These are phyloP conservation scores for Paecilomyces variotii DNA, from an alignment of 2,329 filamentous ascomycete genomes.

Conservation along the genomic window DNA sequence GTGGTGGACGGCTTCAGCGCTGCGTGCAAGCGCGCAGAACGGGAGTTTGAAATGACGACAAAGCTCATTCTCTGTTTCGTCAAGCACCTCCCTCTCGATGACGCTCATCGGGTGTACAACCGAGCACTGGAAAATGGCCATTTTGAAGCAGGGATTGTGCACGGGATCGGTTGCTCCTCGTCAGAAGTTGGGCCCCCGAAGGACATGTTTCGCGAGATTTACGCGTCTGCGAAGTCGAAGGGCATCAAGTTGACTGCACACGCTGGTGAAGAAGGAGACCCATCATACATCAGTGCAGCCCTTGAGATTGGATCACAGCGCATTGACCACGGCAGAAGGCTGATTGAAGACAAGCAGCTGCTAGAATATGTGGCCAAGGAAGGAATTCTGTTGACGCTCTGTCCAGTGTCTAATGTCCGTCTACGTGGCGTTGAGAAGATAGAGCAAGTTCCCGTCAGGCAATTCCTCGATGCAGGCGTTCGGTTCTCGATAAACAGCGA, in stretches of 20 bases:
- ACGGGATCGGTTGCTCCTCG: slow-evolving; percentile 62
- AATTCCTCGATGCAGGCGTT: slow-evolving; percentile 56
- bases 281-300: slow-evolving; percentile 56
- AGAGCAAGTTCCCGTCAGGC: slow-evolving; percentile 52
- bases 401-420: slow-evolving; percentile 64
- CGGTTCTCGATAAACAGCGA: slow-evolving; percentile 67
- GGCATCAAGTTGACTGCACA: slow-evolving; percentile 62
- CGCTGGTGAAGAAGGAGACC: slow-evolving; percentile 66
- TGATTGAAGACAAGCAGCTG: slow-evolving; percentile 53
- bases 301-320: slow-evolving; percentile 57
- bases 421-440: slow-evolving; percentile 49
- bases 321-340: slow-evolving; percentile 67
- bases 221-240: slow-evolving; percentile 43
- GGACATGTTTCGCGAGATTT: slow-evolving; percentile 55
- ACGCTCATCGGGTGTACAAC: slow-evolving; percentile 40
- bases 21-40: slow-evolving; percentile 53
- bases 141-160: slow-evolving; percentile 45
- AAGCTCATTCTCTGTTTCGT: slow-evolving; percentile 66
- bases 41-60: slow-evolving; percentile 56
- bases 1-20: slow-evolving; percentile 56
- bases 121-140: slow-evolving; percentile 32
- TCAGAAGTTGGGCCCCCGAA: slow-evolving; percentile 50
- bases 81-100: slow-evolving; percentile 56
- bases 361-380: slow-evolving; percentile 51
- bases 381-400: slow-evolving; percentile 59